phyloP scores from a whole-genome alignment of 2,329 filamentous ascomycete species.

The Botrytis fragariae region DNA sequence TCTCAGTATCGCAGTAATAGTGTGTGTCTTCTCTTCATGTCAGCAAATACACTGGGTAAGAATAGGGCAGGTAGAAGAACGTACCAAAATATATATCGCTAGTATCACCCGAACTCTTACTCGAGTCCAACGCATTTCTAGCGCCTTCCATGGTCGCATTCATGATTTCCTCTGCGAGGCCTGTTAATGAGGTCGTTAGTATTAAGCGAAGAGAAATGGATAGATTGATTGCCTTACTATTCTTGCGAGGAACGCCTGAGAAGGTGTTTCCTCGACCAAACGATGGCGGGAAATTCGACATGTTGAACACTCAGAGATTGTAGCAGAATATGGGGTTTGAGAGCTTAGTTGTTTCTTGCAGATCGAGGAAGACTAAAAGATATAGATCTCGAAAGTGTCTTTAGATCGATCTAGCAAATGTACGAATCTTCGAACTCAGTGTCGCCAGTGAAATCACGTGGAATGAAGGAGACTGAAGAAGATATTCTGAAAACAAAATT shows the following conservation, averaged over 20 bases:
- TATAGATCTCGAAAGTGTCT: not conserved
- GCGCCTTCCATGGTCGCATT: not conserved
- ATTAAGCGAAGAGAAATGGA: not conserved
- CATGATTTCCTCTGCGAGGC: slow-evolving; percentile 4
- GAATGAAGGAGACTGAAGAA: not conserved
- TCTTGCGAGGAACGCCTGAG: not conserved
- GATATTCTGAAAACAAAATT: no score
- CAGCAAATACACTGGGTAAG: not conserved
- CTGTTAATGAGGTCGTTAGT: not conserved
- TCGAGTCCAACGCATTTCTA: not conserved
- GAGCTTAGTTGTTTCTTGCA: not conserved
- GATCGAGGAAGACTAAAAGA: not conserved
- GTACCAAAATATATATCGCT: not conserved
- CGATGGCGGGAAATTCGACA: not conserved
- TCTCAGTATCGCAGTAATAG: not conserved
- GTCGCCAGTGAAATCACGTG: not conserved
- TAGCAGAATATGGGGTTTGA: not conserved
- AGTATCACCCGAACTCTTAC: not conserved
- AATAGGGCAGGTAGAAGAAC: no score
- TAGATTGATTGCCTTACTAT: not conserved
- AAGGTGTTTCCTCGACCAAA: not conserved
- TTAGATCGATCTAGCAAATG: not conserved
- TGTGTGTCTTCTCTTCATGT: not conserved
- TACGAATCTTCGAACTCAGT: not conserved
- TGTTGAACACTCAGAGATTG: not conserved